phyloP scores from a whole-genome alignment of 208 protist species.

The Wallacemonas collosoma region DNA sequence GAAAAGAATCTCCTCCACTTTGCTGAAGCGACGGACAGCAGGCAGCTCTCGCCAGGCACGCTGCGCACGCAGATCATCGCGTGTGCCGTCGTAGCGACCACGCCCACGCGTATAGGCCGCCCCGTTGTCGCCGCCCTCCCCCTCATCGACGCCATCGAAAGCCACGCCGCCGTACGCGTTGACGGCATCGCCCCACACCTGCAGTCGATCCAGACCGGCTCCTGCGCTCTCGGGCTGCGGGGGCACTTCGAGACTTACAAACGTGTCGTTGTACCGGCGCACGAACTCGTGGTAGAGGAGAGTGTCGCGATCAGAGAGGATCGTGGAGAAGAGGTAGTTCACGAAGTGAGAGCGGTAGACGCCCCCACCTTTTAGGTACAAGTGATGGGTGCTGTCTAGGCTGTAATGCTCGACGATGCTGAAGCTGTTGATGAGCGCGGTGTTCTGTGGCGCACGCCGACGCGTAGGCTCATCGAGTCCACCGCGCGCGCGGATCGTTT shows the following conservation, averaged over 20 bases:
- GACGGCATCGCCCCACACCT: slow-evolving; percentile 11
- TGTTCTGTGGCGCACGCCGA: slow-evolving; percentile 44
- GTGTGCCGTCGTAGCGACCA: slow-evolving; percentile 13
- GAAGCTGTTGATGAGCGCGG: slow-evolving; percentile 86
- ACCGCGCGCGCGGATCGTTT: slow-evolving; percentile 18
- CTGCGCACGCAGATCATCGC: slow-evolving; percentile 9
- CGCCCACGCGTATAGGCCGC: not conserved
- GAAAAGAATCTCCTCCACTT: slow-evolving; percentile 88
- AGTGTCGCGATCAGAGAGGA: slow-evolving; percentile 45
- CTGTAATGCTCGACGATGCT: slow-evolving; percentile 86
- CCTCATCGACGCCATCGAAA: not conserved
- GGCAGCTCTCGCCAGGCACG: slow-evolving; percentile 29
- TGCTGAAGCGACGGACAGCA: slow-evolving; percentile 69
- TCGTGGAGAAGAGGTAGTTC: slow-evolving; percentile 63
- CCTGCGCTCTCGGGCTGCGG: slow-evolving; percentile 27
- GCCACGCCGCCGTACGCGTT: not conserved
- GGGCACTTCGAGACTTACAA: slow-evolving; percentile 63
- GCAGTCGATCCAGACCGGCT: not conserved
- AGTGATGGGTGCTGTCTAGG: slow-evolving; percentile 73
- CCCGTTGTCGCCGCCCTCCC: not conserved
- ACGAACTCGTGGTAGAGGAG: slow-evolving; percentile 57
- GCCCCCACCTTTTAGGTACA: slow-evolving; percentile 72
- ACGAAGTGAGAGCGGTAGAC: slow-evolving; percentile 86
- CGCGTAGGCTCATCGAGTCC: slow-evolving; percentile 15
- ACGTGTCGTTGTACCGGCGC: slow-evolving; percentile 74